Conservation (phyloP, 2,329 filamentous ascomycete genomes). For the Ophiostoma novo-ulmi region DNA sequence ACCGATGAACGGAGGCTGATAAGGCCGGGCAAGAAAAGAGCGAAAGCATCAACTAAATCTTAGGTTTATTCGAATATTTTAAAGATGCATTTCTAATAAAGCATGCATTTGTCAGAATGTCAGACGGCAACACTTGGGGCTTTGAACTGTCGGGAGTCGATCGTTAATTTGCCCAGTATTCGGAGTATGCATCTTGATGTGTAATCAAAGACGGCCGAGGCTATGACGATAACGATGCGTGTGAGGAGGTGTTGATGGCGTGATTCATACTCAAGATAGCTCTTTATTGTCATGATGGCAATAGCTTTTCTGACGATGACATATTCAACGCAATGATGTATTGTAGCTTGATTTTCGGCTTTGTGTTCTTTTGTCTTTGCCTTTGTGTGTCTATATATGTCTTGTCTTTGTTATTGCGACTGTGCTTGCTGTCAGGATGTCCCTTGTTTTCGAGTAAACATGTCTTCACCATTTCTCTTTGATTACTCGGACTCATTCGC, state of each 20-base stretch:
- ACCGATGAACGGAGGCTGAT: background rate
- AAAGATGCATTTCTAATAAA: background rate
- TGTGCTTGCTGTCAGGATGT: background rate
- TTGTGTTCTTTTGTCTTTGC: background rate
- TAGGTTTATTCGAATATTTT: too few relatives aligned
- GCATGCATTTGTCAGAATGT: background rate
- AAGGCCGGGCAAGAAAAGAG: background rate
- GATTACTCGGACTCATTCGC: background rate
- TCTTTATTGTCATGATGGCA: background rate
- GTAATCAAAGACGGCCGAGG: background rate
- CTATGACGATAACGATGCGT: background rate
- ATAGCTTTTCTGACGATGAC: background rate
- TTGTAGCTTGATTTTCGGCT: background rate
- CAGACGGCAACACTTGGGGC: background rate
- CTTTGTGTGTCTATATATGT: background rate
- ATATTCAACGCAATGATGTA: background rate
- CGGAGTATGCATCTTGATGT: background rate
- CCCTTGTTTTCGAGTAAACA: background rate
- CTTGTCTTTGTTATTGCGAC: background rate
- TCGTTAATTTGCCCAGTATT: background rate
- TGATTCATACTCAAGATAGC: background rate
- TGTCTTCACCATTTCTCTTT: background rate
- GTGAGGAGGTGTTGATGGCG: background rate
- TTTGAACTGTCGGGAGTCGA: background rate
- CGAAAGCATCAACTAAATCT: background rate